Evolutionary conservation across 2,329 filamentous ascomycete genomes (phyloP).

Genomic region (Rutstroemia sydowiana): DNA sequence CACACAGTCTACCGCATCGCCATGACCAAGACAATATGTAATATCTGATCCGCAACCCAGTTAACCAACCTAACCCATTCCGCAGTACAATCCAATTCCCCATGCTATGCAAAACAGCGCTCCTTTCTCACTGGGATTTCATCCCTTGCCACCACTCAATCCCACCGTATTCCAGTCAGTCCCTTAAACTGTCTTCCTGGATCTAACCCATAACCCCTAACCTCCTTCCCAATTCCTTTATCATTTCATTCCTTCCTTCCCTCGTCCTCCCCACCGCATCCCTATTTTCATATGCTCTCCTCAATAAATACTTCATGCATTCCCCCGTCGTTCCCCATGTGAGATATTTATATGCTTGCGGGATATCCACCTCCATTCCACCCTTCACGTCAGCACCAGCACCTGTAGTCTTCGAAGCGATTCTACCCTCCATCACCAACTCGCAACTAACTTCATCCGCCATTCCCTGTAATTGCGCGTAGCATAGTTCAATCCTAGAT

Average conservation of each 20-base stretch:
- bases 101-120: too few relatives aligned
- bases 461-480: constrained; percentile 86
- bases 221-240: constrained; percentile 14
- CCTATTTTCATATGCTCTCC: constrained; percentile 42
- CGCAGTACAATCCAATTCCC: too few relatives aligned
- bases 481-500: constrained; percentile 38
- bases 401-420: not conserved
- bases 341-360: constrained; percentile 52
- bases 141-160: too few relatives aligned
- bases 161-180: too few relatives aligned
- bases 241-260: constrained; percentile 18
- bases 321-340: constrained; percentile 63
- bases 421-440: constrained; percentile 27
- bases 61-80: too few relatives aligned
- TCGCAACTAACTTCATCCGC: constrained; percentile 76
- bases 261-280: constrained; percentile 34
- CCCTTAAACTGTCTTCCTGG: too few relatives aligned
- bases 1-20: too few relatives aligned
- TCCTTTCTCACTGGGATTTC: too few relatives aligned
- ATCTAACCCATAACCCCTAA: too few relatives aligned
- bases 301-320: constrained; percentile 75
- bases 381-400: not conserved
- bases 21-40: too few relatives aligned
- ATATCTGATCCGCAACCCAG: too few relatives aligned
- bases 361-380: not conserved